These are phyloP conservation scores for Torulaspora franciscae DNA, from an alignment of 805 yeast genomes.

Conservation along the genomic window DNA sequence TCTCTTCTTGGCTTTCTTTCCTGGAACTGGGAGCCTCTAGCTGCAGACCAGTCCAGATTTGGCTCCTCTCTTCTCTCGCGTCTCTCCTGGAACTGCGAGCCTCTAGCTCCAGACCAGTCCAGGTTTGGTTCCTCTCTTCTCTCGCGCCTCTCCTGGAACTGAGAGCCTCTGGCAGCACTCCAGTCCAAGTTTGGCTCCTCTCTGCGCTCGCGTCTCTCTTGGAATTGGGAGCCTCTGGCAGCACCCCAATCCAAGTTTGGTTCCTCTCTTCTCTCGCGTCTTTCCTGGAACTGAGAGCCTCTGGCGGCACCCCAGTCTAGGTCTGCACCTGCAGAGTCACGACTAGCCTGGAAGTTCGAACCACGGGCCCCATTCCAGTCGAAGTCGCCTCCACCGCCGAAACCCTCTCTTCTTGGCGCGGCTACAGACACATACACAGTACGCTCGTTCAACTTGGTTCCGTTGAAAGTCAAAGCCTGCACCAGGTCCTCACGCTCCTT, in stretches of 20 bases:
- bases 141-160: slow-evolving; percentile 24
- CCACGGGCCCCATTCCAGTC: slow-evolving; percentile 45
- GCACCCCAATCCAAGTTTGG: slow-evolving; percentile 34
- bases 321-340: slow-evolving; percentile 40
- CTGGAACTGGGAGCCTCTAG: slow-evolving; percentile 37
- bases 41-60: slow-evolving; percentile 55
- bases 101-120: slow-evolving; percentile 35
- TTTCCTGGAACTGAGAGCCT: slow-evolving; percentile 39
- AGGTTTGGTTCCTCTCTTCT: slow-evolving; percentile 36
- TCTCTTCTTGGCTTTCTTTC: slow-evolving; percentile 31
- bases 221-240: slow-evolving; percentile 37
- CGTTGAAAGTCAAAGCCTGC: slow-evolving; percentile 64
- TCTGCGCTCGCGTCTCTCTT: slow-evolving; percentile 32
- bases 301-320: slow-evolving; percentile 52
- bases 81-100: slow-evolving; percentile 34
- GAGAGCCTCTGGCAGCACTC: slow-evolving; percentile 44
- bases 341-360: slow-evolving; percentile 25
- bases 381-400: slow-evolving; percentile 40
- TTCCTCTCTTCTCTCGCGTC: slow-evolving; percentile 36
- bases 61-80: slow-evolving; percentile 42
- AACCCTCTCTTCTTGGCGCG: slow-evolving; percentile 51
- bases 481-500: slow-evolving; percentile 72
- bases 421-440: slow-evolving; percentile 73
- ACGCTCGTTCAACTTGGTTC: slow-evolving; percentile 67
- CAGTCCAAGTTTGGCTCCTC: slow-evolving; percentile 61